These are phyloP conservation scores for Acanthamoeba royreba DNA, from an alignment of 208 protist genomes.

Conservation along the genomic window DNA sequence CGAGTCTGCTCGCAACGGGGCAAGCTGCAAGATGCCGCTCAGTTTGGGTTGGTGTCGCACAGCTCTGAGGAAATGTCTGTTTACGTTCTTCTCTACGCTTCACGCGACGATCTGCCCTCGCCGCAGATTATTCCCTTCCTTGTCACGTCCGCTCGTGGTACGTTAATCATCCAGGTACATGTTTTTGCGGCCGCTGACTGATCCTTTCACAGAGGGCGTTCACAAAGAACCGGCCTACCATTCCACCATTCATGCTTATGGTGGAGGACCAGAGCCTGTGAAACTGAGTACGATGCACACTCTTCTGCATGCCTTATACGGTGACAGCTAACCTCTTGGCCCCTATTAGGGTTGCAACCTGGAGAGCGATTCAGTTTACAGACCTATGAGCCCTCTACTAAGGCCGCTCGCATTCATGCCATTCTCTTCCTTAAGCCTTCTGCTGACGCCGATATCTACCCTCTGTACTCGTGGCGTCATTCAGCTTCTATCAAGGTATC, in stretches of 20 bases:
- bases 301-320: neutral
- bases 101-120: neutral
- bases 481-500: neutral
- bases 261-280: neutral
- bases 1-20: neutral
- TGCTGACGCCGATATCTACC: neutral
- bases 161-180: neutral
- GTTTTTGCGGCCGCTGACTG: neutral
- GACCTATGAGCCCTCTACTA: neutral
- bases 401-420: neutral
- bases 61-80: neutral
- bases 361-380: neutral
- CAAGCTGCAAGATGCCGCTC: neutral
- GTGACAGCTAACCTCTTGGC: neutral
- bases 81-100: conserved; percentile 2
- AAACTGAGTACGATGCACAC: neutral
- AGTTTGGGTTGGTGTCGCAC: conserved; percentile 19
- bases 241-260: neutral
- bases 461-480: neutral
- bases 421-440: conserved; percentile 16
- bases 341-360: neutral
- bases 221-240: neutral
- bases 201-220: neutral
- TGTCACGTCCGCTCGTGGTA: neutral
- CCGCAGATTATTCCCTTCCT: conserved; percentile 5